Base-by-base conservation (phyloP, 2,329 filamentous ascomycete species). In the Fusarium duplospermum region DNA sequence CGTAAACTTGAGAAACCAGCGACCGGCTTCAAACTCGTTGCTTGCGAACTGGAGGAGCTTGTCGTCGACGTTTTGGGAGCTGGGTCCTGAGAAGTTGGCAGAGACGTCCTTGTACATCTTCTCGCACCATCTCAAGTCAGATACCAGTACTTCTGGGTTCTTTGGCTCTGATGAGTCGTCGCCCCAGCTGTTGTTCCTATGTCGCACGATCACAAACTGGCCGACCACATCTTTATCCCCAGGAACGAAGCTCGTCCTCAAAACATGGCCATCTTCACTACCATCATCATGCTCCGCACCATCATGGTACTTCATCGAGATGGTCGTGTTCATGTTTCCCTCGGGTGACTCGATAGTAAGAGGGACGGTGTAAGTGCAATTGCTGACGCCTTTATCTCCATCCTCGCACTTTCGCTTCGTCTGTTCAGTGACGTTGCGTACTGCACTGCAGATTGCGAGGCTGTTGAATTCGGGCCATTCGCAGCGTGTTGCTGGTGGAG, bases 291-390 rank as follows among this genome's bases (percentile, higher is more conserved):
- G 20, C 18, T 24, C n/a, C 1, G 14, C 22, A 24, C 6, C 22
- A 20, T 62, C 35, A 11, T 35, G 7, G 20, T 62, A 62, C 1
- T n/a, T 22, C 59, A 62, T 35, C 9, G 27, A 47, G 20, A 27
- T 20, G 1, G 33, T 50, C 10, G 38, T 33, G 8, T 50, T 27
- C 3, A 36, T 35, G 24, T 16, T 13, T 22, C 24, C 33, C 14
- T 56, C 58, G 2, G 9, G n/a, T 24, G 27, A 16, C 27, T 36
- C n/a, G 11, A 18, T 31, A 57, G 13, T 29, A 20, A 57, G 14
- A 10, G 62, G n/a, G 14, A 66, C 31, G 20, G 54, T 60, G 16
- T 69, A 66, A 6, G 57, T 69, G 62, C 66, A 69, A 29, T 62
- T 62, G n/a, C 29, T 38, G 8, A 20, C 18, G 18, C 9, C 10